Percentiles rank a stretch among this genome's conserved stretches.
phyloP scores from a whole-genome alignment of 164 flowering plant species.

The Litsea cubeba region DNA sequence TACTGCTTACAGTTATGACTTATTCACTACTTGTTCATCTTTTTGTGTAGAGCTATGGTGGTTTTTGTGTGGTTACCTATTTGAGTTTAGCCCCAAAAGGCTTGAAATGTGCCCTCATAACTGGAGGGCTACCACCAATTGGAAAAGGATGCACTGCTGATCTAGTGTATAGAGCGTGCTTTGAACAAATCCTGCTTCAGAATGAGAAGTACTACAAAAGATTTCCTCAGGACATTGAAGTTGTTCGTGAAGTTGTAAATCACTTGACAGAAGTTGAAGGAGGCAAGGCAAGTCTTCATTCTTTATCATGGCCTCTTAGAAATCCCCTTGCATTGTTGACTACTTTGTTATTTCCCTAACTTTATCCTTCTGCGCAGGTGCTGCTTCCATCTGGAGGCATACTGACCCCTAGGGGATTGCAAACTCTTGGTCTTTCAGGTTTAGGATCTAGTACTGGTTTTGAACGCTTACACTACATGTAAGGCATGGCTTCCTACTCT shows the following conservation, averaged over 20 bases:
- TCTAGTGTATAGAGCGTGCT: conserved; percentile 59
- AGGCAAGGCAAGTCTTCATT: conserved; percentile 60
- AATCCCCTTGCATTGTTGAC: neutral
- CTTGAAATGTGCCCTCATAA: conserved; percentile 73
- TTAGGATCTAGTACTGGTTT: conserved; percentile 87
- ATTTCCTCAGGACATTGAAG: conserved; percentile 82
- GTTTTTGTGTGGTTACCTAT: conserved; percentile 95
- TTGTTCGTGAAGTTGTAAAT: conserved; percentile 70
- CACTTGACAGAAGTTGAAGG: conserved; percentile 69
- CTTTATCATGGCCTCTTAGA: conserved; percentile 6
- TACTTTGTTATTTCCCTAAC: neutral
- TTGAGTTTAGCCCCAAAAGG: conserved; percentile 93
- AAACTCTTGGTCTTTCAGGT: conserved; percentile 73
- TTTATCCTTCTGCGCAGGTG: conserved; percentile 38
- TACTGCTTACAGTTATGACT: neutral
- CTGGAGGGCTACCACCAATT: conserved; percentile 93
- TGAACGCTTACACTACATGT: conserved; percentile 95
- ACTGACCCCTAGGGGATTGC: conserved; percentile 81
- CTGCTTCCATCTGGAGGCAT: conserved; percentile 88
- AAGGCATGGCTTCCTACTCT: conserved; percentile 18
- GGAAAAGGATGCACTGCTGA: conserved; percentile 78
- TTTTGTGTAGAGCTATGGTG: conserved; percentile 81
- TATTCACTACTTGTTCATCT: conserved; percentile 6
- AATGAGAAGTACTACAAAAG: conserved; percentile 89
- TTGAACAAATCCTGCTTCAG: conserved; percentile 53